Conservation (phyloP, 1,284 basidiomycete species). For the Ustilago curta region DNA sequence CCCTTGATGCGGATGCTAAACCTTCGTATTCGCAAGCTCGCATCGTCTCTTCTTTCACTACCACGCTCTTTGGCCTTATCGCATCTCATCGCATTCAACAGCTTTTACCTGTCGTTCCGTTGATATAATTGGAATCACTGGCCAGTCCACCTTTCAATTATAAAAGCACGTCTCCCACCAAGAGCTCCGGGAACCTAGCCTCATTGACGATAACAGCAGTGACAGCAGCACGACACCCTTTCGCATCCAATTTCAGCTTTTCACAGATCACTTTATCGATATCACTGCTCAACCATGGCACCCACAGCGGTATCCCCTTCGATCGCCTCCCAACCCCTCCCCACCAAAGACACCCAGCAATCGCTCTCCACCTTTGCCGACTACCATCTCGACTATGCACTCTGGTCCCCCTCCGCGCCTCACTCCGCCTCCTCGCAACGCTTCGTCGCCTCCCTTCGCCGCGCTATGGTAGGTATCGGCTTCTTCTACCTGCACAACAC, state of each 20-base stretch:
- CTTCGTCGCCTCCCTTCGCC: conserved; percentile 45
- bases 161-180: too few species aligned
- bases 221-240: neutral
- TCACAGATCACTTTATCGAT: neutral
- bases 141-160: too few species aligned
- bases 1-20: neutral
- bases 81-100: too few species aligned
- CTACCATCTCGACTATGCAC: conserved; percentile 44
- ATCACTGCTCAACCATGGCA: conserved; percentile 11
- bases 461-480: conserved; percentile 52
- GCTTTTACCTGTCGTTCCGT: too few species aligned
- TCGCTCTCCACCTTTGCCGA: conserved; percentile 35
- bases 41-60: neutral
- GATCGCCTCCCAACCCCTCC: neutral
- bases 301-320: conserved; percentile 17
- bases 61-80: too few species aligned
- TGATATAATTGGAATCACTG: too few species aligned
- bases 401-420: conserved; percentile 26
- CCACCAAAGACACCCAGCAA: conserved; percentile 16
- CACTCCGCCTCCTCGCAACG: conserved; percentile 16
- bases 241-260: neutral
- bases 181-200: too few species aligned
- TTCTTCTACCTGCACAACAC: conserved; percentile 61
- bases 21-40: neutral
- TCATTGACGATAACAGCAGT: too few species aligned